Evolutionary conservation across 192 early-diverging fungal species (phyloP).

Genomic region (Coemansia nantahalensis): DNA sequence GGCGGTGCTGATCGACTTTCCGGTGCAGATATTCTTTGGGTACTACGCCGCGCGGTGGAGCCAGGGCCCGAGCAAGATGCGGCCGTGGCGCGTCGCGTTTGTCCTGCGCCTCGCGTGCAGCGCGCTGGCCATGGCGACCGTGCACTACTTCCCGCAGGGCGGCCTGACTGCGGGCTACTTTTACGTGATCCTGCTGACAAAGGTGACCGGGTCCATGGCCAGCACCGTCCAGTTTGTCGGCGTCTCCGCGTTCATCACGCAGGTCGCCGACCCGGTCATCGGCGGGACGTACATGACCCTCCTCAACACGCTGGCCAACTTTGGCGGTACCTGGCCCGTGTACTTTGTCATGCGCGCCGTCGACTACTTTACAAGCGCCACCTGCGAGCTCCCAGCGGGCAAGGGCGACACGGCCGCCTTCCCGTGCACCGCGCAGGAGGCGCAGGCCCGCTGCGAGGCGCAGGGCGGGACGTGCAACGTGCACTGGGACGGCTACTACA

Average conservation of each 20-base stretch:
- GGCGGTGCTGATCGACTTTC: slow-evolving; percentile 93
- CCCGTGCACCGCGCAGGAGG: slow-evolving; percentile 63
- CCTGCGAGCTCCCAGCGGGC: slow-evolving; percentile 58
- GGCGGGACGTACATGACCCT: slow-evolving; percentile 89
- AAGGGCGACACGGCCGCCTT: slow-evolving; percentile 48
- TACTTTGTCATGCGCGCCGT: slow-evolving; percentile 92
- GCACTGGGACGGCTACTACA: slow-evolving; percentile 84
- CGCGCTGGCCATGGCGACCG: slow-evolving; percentile 78
- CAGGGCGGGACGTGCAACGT: slow-evolving; percentile 68
- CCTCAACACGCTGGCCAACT: slow-evolving; percentile 92
- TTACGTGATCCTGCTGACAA: slow-evolving; percentile 70
- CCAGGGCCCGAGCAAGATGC: slow-evolving; percentile 75
- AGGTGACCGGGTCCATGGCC: slow-evolving; percentile 82
- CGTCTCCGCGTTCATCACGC: slow-evolving; percentile 91
- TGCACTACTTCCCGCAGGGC: slow-evolving; percentile 71
- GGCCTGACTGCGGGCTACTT: slow-evolving; percentile 70
- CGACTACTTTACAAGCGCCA: slow-evolving; percentile 82
- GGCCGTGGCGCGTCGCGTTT: slow-evolving; percentile 92
- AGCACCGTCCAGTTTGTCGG: slow-evolving; percentile 96
- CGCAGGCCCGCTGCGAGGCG: slow-evolving; percentile 59
- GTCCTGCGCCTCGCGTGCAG: slow-evolving; percentile 80
- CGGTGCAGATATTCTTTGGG: slow-evolving; percentile 94
- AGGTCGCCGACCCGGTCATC: slow-evolving; percentile 93
- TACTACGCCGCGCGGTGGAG: slow-evolving; percentile 98
- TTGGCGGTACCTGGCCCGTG: slow-evolving; percentile 96